These are phyloP conservation scores for Dacryopinax spathularia DNA, from an alignment of 768 basidiomycete genomes.

Conservation along the genomic window DNA sequence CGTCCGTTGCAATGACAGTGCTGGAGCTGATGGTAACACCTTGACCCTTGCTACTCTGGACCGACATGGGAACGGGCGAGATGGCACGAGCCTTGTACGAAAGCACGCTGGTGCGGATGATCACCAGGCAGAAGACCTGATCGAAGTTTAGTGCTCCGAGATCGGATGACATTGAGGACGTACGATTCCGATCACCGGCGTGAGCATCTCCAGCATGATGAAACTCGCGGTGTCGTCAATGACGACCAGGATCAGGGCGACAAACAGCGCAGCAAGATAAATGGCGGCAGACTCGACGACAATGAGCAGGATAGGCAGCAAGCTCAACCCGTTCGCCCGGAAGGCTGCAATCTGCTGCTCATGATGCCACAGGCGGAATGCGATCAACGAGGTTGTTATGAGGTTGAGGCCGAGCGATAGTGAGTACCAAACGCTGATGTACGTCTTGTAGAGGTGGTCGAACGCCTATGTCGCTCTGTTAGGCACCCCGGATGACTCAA, in stretches of 20 bases:
- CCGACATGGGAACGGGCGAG: too few relatives aligned
- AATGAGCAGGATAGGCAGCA: slow-evolving; percentile 25
- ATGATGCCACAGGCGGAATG: slow-evolving; percentile 25
- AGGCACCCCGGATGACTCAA: too few relatives aligned
- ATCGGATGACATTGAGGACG: too few relatives aligned
- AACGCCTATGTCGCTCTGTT: slow-evolving; percentile 19
- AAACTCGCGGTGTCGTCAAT: slow-evolving; percentile 27
- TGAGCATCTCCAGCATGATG: slow-evolving; percentile 21
- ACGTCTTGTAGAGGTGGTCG: slow-evolving; percentile 21
- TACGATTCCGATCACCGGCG: not conserved
- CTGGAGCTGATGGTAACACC: too few relatives aligned
- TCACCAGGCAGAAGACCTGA: too few relatives aligned
- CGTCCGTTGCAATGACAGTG: too few relatives aligned
- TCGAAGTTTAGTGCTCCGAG: too few relatives aligned
- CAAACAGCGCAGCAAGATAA: slow-evolving; percentile 24
- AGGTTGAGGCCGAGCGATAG: slow-evolving; percentile 29
- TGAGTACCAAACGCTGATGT: slow-evolving; percentile 30
- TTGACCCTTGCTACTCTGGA: too few relatives aligned
- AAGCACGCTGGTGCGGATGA: too few relatives aligned
- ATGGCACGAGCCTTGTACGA: too few relatives aligned
- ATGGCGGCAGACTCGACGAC: slow-evolving; percentile 29
- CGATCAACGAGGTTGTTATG: slow-evolving; percentile 20
- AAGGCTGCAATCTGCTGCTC: slow-evolving; percentile 16
- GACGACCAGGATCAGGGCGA: slow-evolving; percentile 25
- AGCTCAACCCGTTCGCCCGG: slow-evolving; percentile 11